Percentiles rank a stretch among this genome's conserved stretches.
phyloP scores from a whole-genome alignment of 371 early-diverging fungal species.

The Fennellomyces sp. region DNA sequence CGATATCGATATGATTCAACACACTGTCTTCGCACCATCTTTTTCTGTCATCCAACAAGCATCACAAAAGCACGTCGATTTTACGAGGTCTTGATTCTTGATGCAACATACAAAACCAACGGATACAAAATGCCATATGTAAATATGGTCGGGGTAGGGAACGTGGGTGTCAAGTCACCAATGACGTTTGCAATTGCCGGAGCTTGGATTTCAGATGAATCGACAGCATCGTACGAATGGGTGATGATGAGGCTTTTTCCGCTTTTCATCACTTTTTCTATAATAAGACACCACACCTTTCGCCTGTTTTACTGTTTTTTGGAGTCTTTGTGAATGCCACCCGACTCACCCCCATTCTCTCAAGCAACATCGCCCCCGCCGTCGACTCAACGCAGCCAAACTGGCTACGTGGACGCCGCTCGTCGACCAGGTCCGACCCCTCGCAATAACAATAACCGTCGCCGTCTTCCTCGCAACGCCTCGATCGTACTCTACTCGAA shows the following conservation, averaged over 20 bases:
- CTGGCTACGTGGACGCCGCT: background rate
- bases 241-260: too few species aligned
- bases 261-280: too few species aligned
- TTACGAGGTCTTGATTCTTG: background rate
- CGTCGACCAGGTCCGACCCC: background rate
- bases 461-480: background rate
- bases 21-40: too few species aligned
- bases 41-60: too few species aligned
- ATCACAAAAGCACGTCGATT: background rate
- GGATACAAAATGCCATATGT: background rate
- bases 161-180: too few species aligned
- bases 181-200: too few species aligned
- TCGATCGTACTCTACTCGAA: background rate
- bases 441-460: background rate
- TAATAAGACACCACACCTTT: too few species aligned
- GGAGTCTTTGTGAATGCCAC: background rate
- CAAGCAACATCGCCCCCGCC: background rate
- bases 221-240: too few species aligned
- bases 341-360: background rate
- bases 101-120: constrained; percentile 6
- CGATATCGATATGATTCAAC: too few species aligned
- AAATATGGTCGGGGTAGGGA: too few species aligned
- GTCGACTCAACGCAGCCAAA: background rate
- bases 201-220: too few species aligned
- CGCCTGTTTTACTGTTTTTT: too few species aligned